These are phyloP conservation scores for Xerocomus potaroensis DNA, from an alignment of 768 basidiomycete species.

Conservation along the genomic window DNA sequence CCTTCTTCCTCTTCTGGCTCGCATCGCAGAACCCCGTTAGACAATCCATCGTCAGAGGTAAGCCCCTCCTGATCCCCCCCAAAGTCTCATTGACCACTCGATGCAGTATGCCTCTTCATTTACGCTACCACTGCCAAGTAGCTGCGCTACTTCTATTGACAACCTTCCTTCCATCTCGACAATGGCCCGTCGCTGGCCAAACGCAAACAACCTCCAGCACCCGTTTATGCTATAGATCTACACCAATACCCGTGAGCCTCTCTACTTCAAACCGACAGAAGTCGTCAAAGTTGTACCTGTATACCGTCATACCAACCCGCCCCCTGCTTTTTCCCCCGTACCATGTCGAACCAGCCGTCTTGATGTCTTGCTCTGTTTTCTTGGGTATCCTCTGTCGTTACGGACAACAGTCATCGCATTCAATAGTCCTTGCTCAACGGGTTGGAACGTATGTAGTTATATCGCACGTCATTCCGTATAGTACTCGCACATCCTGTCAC, in stretches of 20 bases:
- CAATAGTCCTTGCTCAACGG: slow-evolving; percentile 21
- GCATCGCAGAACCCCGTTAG: slow-evolving; percentile 24
- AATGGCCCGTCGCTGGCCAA: slow-evolving; percentile 36
- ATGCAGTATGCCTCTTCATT: slow-evolving; percentile 23
- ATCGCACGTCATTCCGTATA: slow-evolving; percentile 24
- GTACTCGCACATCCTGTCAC: slow-evolving; percentile 20
- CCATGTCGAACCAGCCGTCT: slow-evolving; percentile 12
- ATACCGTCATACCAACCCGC: slow-evolving; percentile 10
- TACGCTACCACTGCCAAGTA: slow-evolving; percentile 22
- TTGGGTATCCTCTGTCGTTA: slow-evolving; percentile 22
- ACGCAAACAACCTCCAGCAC: slow-evolving; percentile 29
- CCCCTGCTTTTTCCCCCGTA: slow-evolving; percentile 8
- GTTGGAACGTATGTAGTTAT: slow-evolving; percentile 34
- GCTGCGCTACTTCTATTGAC: slow-evolving; percentile 30
- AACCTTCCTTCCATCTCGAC: slow-evolving; percentile 34
- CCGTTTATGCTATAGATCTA: slow-evolving; percentile 33
- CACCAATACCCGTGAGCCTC: slow-evolving; percentile 4
- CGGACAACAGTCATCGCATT: slow-evolving; percentile 26
- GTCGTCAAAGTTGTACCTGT: slow-evolving; percentile 5
- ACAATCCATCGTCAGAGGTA: slow-evolving; percentile 26
- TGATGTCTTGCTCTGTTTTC: slow-evolving; percentile 28
- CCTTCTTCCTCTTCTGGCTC: slow-evolving; percentile 26
- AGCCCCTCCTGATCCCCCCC: neutral
- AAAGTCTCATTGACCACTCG: slow-evolving; percentile 4
- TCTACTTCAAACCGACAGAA: slow-evolving; percentile 7